Evolutionary conservation across 2,329 filamentous ascomycete genomes (phyloP), one percentile per base, ranked within the genome.

Genomic region (Fusarium humuli): DNA sequence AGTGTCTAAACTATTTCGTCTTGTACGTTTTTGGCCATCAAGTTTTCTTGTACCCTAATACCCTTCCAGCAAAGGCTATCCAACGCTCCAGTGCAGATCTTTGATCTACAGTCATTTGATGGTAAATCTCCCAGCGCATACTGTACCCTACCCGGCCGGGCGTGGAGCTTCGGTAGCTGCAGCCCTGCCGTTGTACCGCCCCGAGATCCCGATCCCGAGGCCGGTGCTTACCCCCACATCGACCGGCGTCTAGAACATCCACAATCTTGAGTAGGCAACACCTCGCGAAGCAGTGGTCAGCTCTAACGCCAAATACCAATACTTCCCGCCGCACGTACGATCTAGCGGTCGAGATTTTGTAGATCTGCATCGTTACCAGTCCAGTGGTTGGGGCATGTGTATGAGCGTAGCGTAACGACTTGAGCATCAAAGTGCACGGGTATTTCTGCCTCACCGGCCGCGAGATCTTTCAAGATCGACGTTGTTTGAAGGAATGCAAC

Each of bases 141-240:
- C 48, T n/a, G 37, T 18, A 41, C 48, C 23, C 25, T 23, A 52
- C 25, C 30, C 41, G 50, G 50, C 27, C 25, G 48, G 45, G 42
- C 50, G 34, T 32, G 46, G 41, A 54, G 48, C 40, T 57, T 45
- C 41, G 60, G 57, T 32, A 63, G 32, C 41, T 46, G 42, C 50
- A 61, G 60, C 67, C 67, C 67, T 48, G 49, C 67, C 67, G 63
- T 71, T 71, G 12, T 52, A 49, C 48, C 58, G 49, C 57, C 41
- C 48, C 52, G 37, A 37, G 23, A 22, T 47, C 23, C 22, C 18
- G 37, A 55, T 64, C 30, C 53, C 55, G 54, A 54, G 40, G 53
- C 41, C 25, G 42, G 37, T 42, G 37, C 46, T 22, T 47, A 42
- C 47, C 48, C 42, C 63, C 55, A 57, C 58, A 50, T 34, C 25